phyloP scores from a whole-genome alignment of 169 alveolate species.

The Cryptosporidium andersoni region DNA sequence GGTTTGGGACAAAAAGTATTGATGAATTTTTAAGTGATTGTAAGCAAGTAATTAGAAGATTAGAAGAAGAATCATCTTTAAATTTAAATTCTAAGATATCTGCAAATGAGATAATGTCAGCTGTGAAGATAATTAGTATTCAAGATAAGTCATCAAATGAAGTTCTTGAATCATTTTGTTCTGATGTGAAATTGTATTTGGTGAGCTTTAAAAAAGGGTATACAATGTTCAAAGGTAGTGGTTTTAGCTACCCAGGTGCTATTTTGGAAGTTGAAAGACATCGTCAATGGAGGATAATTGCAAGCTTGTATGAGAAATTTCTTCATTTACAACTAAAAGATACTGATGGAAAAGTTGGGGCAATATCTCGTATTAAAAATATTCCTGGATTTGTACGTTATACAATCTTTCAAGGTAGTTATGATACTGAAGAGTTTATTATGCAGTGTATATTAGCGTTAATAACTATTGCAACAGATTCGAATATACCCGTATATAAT shows the following conservation, averaged over 20 bases:
- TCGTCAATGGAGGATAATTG: constrained; percentile 51
- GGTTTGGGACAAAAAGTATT: constrained; percentile 49
- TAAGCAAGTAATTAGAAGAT: constrained; percentile 30
- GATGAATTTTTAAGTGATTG: constrained; percentile 50
- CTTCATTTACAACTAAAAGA: constrained; percentile 35
- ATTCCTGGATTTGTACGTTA: constrained; percentile 61
- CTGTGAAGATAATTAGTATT: constrained; percentile 16
- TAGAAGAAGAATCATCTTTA: constrained; percentile 14
- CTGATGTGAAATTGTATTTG: constrained; percentile 17
- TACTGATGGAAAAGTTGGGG: constrained; percentile 21
- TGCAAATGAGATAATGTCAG: constrained; percentile 31
- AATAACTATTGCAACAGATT: constrained; percentile 24
- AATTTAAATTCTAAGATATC: constrained; percentile 19
- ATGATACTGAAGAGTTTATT: constrained; percentile 39
- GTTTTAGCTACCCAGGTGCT: constrained; percentile 65
- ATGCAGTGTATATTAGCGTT: constrained; percentile 53
- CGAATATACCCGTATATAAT: constrained; percentile 33
- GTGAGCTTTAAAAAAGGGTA: constrained; percentile 19
- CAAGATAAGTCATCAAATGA: constrained; percentile 24
- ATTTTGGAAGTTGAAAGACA: constrained; percentile 59
- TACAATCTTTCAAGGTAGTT: constrained; percentile 66
- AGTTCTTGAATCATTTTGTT: constrained; percentile 38
- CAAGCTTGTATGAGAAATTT: constrained; percentile 24
- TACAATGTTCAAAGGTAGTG: constrained; percentile 55
- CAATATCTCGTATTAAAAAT: constrained; percentile 15